Evolutionary conservation across 306 rosid species (phyloP), one percentile per base, ranked within the genome.

Genomic region (Psophocarpus tetragonolobus): DNA sequence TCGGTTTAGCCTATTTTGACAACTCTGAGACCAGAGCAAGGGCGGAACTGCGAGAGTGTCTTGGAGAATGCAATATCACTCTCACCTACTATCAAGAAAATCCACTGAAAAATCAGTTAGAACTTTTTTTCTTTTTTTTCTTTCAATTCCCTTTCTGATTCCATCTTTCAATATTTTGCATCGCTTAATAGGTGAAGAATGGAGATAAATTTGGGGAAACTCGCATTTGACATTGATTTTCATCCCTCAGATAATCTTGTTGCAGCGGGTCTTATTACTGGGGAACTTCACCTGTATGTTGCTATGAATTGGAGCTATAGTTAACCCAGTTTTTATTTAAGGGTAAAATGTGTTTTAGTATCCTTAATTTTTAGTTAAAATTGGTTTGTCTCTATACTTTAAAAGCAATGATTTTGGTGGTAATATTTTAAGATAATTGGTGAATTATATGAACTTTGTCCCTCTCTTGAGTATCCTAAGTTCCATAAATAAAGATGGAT

Each of bases 141-240:
- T 35, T 35, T 35, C 39, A 35, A 35, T 35, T 35, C 1, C 5
- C 7, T 35, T 35, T 5, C 9, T 11, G 10, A 27, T 60, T 1
- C 18, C 29, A 10, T 38, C 50, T 36, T 65, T 5, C 32, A 29
- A 30, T 63, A 5, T 29, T 11, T 20, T 32, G 70, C 51, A 29
- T 39, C 57, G 26, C 8, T 54, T 13, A 67, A 29, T 50, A 79
- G 63, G 41, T 32, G 41, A 8, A 32, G 4, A 32, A 91, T 91
- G 98, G 98, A 93, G 70, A 83, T 91, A 76, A 81, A 78, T 64
- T 87, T 93, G 82, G 98, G 83, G 38, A 80, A 78, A n/a, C 81
- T 84, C 29, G 87, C 95, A 8, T 92, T 92, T 39, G 97, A 93
- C 80, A 63, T 93, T 14, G 98, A 93, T 81, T 93, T 93, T 73